Evolutionary conservation across 129 eudicot genomes (phyloP), one percentile per base, ranked within the genome.

Genomic region (Flaveria ramosissima): DNA sequence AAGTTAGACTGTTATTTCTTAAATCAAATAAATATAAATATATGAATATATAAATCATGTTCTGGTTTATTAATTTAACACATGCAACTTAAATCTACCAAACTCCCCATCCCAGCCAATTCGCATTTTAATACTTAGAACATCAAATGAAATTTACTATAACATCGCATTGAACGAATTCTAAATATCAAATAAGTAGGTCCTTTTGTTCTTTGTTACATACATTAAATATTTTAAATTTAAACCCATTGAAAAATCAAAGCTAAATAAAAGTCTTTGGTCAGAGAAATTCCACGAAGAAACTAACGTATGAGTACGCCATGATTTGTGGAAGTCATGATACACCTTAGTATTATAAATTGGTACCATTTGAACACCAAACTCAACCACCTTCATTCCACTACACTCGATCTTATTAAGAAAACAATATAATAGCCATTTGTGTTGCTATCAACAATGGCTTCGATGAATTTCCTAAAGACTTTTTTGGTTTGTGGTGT

Each of bases 271-370:
- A 78, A 78, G 77, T 78, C 82, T 47, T 59, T 45, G n/a, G 82
- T 60, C 60, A 12, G 2, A 47, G 16, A 3, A 39, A 41, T 83
- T 83, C 48, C 24, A 77, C 67, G 64, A 39, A 52, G 74, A 66
- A 77, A 60, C 41, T 12, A 39, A 66, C 30, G 64, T 47, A 45
- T 32, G 50, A 10, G 15, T 65, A 42, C 79, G 82, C 68, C 87
- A 72, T 72, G 63, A 73, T 66, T 84, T 41, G 85, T 78, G 88
- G 83, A 84, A 72, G 45, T 77, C 32, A 20, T 32, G 53, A 39
- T 8, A 74, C 23, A 14, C 47, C 45, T 41, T 47, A 60, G 11
- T 48, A 66, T 19, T 80, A 80, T 66, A 80, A 73, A 80, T 80
- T 42, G 75, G 16, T 42, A 26, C 62, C 50, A 42, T 53, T 64